phyloP scores from a whole-genome alignment of 148 eudicot genomes.

The Suaeda aralocaspica region DNA sequence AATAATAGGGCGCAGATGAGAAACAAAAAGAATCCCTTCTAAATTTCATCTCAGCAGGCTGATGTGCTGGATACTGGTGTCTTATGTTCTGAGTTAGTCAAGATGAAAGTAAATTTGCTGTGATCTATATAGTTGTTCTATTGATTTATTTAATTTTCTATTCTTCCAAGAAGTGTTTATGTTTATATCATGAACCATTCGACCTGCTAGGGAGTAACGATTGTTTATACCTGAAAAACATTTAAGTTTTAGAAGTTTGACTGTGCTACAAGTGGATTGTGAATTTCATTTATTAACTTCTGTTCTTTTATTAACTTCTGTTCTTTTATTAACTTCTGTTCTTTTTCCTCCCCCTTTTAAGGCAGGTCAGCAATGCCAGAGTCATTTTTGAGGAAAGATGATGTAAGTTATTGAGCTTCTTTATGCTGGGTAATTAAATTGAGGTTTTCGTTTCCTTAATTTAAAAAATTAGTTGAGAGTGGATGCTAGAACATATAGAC shows the following conservation, averaged over 20 bases:
- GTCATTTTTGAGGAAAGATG: slow-evolving; percentile 69
- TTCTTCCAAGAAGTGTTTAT: background rate
- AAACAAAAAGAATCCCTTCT: background rate
- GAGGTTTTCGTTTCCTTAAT: background rate
- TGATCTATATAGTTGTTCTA: background rate
- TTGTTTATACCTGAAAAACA: background rate
- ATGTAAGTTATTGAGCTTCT: slow-evolving; percentile 49
- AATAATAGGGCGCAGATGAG: background rate
- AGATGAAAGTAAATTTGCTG: too few relatives aligned
- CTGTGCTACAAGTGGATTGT: background rate
- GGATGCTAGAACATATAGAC: background rate
- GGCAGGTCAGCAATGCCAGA: slow-evolving; percentile 62
- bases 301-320: too few relatives aligned
- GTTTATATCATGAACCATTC: background rate
- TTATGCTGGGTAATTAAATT: background rate
- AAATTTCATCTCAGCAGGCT: too few relatives aligned
- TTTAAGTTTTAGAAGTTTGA: background rate
- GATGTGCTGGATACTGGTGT: too few relatives aligned
- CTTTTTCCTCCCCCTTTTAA: slow-evolving; percentile 5
- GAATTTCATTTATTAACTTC: background rate
- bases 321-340: too few relatives aligned
- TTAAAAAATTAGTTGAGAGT: background rate
- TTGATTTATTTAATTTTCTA: too few relatives aligned
- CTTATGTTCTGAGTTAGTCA: too few relatives aligned
- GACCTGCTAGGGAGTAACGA: background rate